Percentiles rank a stretch among this genome's conserved stretches.
Evolutionary conservation across 768 basidiomycete species (phyloP).

Genomic region (Paxillus rubicundulus): DNA sequence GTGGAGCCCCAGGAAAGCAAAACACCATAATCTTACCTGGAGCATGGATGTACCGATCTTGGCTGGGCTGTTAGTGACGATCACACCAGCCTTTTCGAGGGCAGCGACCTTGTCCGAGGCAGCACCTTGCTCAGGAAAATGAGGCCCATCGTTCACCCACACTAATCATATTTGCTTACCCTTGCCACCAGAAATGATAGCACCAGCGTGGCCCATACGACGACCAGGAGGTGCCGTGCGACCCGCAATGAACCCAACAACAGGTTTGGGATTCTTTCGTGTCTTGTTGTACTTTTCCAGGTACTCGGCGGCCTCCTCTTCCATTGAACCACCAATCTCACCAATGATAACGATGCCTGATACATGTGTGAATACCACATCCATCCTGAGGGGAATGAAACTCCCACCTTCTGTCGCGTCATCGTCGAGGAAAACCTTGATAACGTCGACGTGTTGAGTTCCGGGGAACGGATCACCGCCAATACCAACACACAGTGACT

Average conservation of each 20-base stretch:
- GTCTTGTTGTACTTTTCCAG: constrained; percentile 92
- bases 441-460: constrained; percentile 91
- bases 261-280: constrained; percentile 83
- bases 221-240: constrained; percentile 96
- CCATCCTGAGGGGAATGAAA: not conserved
- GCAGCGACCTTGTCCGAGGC: constrained; percentile 93
- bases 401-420: constrained; percentile 83
- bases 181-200: constrained; percentile 97
- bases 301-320: constrained; percentile 98
- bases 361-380: constrained; percentile 6
- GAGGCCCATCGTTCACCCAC: not conserved
- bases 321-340: constrained; percentile 99
- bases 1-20: not conserved
- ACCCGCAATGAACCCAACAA: constrained; percentile 97
- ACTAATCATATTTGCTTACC: constrained; percentile 44
- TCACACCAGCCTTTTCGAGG: constrained; percentile 85
- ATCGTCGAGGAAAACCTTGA: constrained; percentile 95
- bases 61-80: constrained; percentile 94
- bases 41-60: constrained; percentile 90
- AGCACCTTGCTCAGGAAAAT: constrained; percentile 50
- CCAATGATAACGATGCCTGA: constrained; percentile 95
- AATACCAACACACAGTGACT: constrained; percentile 95
- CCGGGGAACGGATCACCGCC: constrained; percentile 98
- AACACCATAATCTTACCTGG: constrained; percentile 52
- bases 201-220: constrained; percentile 98